Evolutionary conservation across 2,329 filamentous ascomycete species (phyloP).

Genomic region (Aspergillus thermomutatus): DNA sequence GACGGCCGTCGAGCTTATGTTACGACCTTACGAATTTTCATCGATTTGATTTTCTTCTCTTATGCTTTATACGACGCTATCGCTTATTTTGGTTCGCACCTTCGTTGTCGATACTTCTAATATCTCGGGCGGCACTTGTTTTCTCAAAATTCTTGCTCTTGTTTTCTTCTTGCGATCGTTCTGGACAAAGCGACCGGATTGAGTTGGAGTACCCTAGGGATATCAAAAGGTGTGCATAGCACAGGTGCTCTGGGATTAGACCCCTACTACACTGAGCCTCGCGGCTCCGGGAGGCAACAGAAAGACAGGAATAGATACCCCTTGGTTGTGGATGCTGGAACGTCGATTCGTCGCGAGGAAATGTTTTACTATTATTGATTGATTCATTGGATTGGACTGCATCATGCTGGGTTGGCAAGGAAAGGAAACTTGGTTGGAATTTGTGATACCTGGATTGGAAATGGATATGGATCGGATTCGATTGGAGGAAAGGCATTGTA

Average conservation of each 20-base stretch:
- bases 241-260: neutral
- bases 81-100: neutral
- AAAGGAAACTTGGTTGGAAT: neutral
- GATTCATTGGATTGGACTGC: neutral
- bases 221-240: neutral
- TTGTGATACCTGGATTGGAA: neutral
- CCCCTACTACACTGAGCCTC: neutral
- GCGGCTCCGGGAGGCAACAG: neutral
- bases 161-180: neutral
- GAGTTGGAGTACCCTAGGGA: neutral
- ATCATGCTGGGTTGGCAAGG: neutral
- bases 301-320: neutral
- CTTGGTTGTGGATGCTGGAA: neutral
- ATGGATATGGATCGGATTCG: conserved; percentile 2
- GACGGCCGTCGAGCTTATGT: neutral
- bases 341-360: neutral
- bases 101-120: conserved; percentile 11
- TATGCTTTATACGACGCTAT: conserved; percentile 20
- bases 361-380: neutral
- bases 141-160: neutral
- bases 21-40: neutral
- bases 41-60: neutral
- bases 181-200: conserved; percentile 3
- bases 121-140: conserved; percentile 9
- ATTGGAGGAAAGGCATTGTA: neutral